phyloP scores from a whole-genome alignment of 164 flowering plant genomes.

The Vitis rupestris region DNA sequence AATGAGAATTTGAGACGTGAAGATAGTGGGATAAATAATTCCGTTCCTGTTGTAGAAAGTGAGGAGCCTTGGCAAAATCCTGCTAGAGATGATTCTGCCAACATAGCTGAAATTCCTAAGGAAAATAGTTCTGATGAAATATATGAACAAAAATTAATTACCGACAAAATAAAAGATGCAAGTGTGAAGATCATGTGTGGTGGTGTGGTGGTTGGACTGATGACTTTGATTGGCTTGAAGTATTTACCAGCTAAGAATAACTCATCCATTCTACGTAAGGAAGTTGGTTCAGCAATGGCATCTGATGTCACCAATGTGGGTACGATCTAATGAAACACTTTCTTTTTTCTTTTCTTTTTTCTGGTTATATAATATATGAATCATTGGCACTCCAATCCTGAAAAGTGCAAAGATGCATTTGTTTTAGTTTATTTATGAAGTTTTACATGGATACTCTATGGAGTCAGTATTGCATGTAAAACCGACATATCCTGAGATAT shows the following conservation, averaged over 20 bases:
- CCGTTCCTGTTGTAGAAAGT: slow-evolving; percentile 23
- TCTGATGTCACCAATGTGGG: slow-evolving; percentile 65
- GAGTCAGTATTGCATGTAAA: background rate
- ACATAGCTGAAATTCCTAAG: slow-evolving; percentile 28
- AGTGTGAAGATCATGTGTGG: slow-evolving; percentile 75
- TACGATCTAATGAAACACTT: slow-evolving; percentile 32
- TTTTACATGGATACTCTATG: background rate
- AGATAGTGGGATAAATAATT: slow-evolving; percentile 23
- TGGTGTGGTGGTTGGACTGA: slow-evolving; percentile 66
- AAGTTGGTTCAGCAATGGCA: slow-evolving; percentile 50
- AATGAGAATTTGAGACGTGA: slow-evolving; percentile 37
- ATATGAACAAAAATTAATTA: slow-evolving; percentile 45
- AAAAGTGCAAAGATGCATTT: background rate
- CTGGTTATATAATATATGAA: background rate
- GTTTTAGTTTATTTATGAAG: background rate
- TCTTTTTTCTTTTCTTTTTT: too few relatives aligned
- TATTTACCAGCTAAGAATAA: slow-evolving; percentile 43
- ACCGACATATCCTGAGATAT: background rate
- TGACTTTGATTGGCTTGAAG: slow-evolving; percentile 65
- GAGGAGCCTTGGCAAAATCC: slow-evolving; percentile 22
- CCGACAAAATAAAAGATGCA: slow-evolving; percentile 72
- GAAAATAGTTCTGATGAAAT: slow-evolving; percentile 24
- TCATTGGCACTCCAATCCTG: background rate
- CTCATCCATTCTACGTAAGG: slow-evolving; percentile 32
- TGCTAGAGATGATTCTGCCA: slow-evolving; percentile 28